Evolutionary conservation across 2,329 filamentous ascomycete species (phyloP).

Genomic region (Scedosporium aurantiacum): DNA sequence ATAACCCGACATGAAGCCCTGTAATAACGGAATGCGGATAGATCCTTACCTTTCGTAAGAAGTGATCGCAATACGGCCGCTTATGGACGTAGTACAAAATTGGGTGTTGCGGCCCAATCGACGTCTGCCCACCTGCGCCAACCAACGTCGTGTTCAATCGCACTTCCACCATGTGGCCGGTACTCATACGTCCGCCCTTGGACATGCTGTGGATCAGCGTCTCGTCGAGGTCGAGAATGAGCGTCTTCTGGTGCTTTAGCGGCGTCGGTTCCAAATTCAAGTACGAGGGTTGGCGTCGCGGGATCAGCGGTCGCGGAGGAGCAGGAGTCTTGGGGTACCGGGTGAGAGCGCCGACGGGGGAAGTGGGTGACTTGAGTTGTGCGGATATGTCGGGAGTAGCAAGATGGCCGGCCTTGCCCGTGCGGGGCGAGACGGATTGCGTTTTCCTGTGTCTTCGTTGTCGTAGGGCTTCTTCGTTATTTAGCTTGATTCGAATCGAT

Average conservation of each 20-base stretch:
- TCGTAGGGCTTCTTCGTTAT: conserved; percentile 61
- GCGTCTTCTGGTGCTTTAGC: conserved; percentile 67
- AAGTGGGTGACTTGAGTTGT: conserved; percentile 87
- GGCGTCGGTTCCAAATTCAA: conserved; percentile 46
- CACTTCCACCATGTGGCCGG: conserved; percentile 98
- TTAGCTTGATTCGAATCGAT: conserved; percentile 83
- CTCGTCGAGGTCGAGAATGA: conserved; percentile 93
- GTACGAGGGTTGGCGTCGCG: conserved; percentile 81
- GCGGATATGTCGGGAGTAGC: conserved; percentile 51
- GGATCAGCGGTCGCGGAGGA: conserved; percentile 81
- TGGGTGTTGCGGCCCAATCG: conserved; percentile 76
- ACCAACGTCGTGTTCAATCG: conserved; percentile 66
- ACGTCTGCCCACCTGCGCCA: conserved; percentile 53
- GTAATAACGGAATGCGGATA: neutral
- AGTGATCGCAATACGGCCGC: conserved; percentile 92
- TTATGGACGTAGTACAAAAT: conserved; percentile 99
- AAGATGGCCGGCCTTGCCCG: conserved; percentile 7
- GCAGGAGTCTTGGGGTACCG: conserved; percentile 85
- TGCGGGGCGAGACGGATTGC: conserved; percentile 15
- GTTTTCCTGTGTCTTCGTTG: conserved; percentile 23
- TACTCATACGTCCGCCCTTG: conserved; percentile 89
- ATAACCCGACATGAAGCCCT: neutral
- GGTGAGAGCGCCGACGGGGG: conserved; percentile 64
- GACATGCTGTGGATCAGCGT: conserved; percentile 97
- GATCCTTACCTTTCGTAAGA: conserved; percentile 62